Base-by-base conservation (phyloP, 352 stramenopile species). In the Globisporangium echinulatum region DNA sequence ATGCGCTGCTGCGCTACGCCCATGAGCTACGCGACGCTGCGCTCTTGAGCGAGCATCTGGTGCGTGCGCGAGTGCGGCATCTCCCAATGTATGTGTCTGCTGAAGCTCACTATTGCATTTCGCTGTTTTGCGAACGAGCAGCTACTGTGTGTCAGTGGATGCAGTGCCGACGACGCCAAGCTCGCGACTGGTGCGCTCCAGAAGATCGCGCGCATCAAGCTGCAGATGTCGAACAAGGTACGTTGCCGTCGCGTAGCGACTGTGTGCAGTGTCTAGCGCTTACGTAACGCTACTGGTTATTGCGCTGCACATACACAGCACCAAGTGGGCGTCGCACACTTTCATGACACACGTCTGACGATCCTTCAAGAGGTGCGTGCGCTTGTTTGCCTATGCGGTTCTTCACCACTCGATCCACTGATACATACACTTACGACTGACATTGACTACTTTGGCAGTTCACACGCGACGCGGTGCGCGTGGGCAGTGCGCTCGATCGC, bases 91-190 rank as follows among this genome's bases (percentile, higher is more conserved):
- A 33, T 33, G 2, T 33, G 25, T 33, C 25, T 33, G 25, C 25
- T 33, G 25, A 33, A 33, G 25, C 25, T 33, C 25, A 33, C 25
- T 33, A 3, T 33, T 33, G 25, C 25, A 33, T 33, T 3, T 33
- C 25, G 25, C 25, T 33, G 25, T 33, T 33, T 33, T 1, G 46
- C 13, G 54, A n/a, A 33, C 36, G 52, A 46, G 25, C 49, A 85
- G 73, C 67, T 85, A 62, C 69, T 85, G 58, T 82, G 73, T 44
- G 54, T 83, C n/a, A 76, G 70, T 39, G 71, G 67, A 59, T 63
- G 69, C 56, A 53, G 67, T 19, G 39, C 36, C 36, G 51, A 59
- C 33, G 71, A 79, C 46, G 54, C 48, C 9, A 58, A 49, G 3
- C 54, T 70, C 25, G 59, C 81, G 10, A 55, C 66, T 25, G 54